Conservation (phyloP, 495 filamentous ascomycete species). For the Neurospora terricola region DNA sequence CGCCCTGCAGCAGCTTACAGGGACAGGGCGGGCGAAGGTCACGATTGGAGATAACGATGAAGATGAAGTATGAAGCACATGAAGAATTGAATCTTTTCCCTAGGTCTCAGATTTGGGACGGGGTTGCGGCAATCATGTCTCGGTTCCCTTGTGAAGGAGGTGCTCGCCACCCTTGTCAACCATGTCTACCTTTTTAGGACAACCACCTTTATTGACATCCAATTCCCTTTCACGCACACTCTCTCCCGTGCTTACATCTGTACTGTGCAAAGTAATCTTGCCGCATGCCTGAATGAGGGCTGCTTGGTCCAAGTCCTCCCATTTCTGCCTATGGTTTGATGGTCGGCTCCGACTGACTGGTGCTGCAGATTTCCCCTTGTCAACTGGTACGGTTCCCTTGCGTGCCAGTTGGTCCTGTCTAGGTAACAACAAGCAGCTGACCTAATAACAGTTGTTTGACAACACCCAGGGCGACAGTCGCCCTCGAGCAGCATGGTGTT, state of each 20-base stretch:
- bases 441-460: background rate
- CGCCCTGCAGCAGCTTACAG: conserved; percentile 75
- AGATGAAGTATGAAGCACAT: conserved; percentile 32
- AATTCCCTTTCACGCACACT: conserved; percentile 7
- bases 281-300: conserved; percentile 13
- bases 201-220: conserved; percentile 3
- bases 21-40: conserved; percentile 76
- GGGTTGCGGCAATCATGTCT: conserved; percentile 10
- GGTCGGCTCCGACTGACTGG: background rate
- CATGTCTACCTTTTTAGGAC: conserved; percentile 9
- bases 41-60: conserved; percentile 68
- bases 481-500: conserved; percentile 9
- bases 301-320: conserved; percentile 1
- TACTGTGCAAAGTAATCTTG: conserved; percentile 17
- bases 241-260: conserved; percentile 3
- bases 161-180: conserved; percentile 2
- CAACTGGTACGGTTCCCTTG: conserved; percentile 24
- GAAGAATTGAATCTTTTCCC: conserved; percentile 11
- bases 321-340: background rate
- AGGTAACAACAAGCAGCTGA: background rate
- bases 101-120: conserved; percentile 7
- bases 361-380: conserved; percentile 8
- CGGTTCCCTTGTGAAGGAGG: conserved; percentile 17
- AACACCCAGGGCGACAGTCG: conserved; percentile 3
- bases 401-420: conserved; percentile 27